A percentile compares a stretch with the other conserved stretches of the same genome.
Conservation (phyloP, 768 basidiomycete species). For the Austroboletus festivus region DNA sequence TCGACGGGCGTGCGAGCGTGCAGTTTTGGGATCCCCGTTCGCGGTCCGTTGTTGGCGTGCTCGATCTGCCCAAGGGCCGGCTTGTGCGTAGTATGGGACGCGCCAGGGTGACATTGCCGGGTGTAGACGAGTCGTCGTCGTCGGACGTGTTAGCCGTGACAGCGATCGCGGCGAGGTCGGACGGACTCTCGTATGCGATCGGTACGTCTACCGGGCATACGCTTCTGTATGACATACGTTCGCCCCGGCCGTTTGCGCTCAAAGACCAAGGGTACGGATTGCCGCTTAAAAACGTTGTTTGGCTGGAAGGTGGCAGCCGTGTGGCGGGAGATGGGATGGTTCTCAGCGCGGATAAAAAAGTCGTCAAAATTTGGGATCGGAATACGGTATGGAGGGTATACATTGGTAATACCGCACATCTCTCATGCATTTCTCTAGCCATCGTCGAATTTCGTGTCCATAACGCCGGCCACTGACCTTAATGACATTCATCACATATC, state of each 20-base stretch:
- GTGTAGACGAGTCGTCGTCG: slow-evolving; percentile 34
- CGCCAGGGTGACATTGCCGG: slow-evolving; percentile 27
- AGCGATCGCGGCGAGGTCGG: slow-evolving; percentile 76
- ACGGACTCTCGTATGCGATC: slow-evolving; percentile 91
- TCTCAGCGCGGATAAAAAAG: slow-evolving; percentile 92
- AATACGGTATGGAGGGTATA: slow-evolving; percentile 58
- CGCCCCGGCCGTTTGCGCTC: slow-evolving; percentile 73
- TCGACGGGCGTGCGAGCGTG: slow-evolving; percentile 82
- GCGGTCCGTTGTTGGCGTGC: slow-evolving; percentile 64
- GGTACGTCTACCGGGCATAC: slow-evolving; percentile 96
- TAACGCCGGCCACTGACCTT: slow-evolving; percentile 86
- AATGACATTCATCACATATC: slow-evolving; percentile 91
- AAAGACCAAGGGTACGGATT: slow-evolving; percentile 98
- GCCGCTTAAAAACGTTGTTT: slow-evolving; percentile 77
- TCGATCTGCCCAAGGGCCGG: slow-evolving; percentile 56
- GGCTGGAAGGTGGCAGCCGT: slow-evolving; percentile 84
- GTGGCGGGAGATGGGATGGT: slow-evolving; percentile 89
- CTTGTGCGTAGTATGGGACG: slow-evolving; percentile 43
- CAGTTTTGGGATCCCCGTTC: slow-evolving; percentile 98
- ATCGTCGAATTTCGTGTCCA: slow-evolving; percentile 81
- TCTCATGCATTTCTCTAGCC: slow-evolving; percentile 45
- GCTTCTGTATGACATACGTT: slow-evolving; percentile 89
- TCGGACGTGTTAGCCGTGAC: slow-evolving; percentile 57
- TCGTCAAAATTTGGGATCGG: slow-evolving; percentile 95
- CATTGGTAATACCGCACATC: too few relatives aligned